phyloP scores from a whole-genome alignment of 768 basidiomycete species.

The Inosperma sp. region DNA sequence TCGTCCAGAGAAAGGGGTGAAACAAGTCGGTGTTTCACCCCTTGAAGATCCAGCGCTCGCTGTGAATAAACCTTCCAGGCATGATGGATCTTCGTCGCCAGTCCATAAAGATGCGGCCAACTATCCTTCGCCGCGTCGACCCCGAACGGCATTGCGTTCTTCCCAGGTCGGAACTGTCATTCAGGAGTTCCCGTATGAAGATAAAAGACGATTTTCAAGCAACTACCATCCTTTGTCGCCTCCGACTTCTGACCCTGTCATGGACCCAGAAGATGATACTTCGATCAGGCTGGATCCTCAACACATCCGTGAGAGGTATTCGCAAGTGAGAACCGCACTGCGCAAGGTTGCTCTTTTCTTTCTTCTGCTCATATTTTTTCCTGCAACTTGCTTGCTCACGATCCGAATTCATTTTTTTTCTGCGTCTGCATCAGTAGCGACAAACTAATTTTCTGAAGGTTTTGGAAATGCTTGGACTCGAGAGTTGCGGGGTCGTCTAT shows the following conservation, averaged over 20 bases:
- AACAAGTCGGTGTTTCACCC: background rate
- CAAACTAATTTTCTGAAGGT: slow-evolving; percentile 11
- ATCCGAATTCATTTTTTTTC: slow-evolving; percentile 1
- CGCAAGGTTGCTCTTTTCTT: slow-evolving; percentile 15
- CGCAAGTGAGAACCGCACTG: slow-evolving; percentile 9
- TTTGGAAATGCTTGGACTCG: slow-evolving; percentile 15
- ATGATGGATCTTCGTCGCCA: background rate
- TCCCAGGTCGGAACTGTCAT: background rate
- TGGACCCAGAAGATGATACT: background rate
- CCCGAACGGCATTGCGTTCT: background rate
- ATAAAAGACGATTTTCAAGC: background rate
- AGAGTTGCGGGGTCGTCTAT: slow-evolving; percentile 19
- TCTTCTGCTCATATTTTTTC: background rate
- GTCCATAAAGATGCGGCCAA: background rate
- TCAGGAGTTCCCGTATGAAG: background rate
- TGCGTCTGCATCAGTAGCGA: slow-evolving; percentile 19
- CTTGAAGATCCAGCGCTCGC: background rate
- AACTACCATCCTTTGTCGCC: slow-evolving; percentile 17
- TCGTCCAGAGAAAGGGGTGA: background rate
- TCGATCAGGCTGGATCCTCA: slow-evolving; percentile 4
- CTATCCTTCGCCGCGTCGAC: slow-evolving; percentile 7
- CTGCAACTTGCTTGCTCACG: background rate
- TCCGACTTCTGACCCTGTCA: slow-evolving; percentile 17
- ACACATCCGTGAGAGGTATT: slow-evolving; percentile 11
- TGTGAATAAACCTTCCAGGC: background rate